These are phyloP conservation scores for Aspergillus carbonarius DNA, from an alignment of 2,329 filamentous ascomycete genomes.

Conservation along the genomic window DNA sequence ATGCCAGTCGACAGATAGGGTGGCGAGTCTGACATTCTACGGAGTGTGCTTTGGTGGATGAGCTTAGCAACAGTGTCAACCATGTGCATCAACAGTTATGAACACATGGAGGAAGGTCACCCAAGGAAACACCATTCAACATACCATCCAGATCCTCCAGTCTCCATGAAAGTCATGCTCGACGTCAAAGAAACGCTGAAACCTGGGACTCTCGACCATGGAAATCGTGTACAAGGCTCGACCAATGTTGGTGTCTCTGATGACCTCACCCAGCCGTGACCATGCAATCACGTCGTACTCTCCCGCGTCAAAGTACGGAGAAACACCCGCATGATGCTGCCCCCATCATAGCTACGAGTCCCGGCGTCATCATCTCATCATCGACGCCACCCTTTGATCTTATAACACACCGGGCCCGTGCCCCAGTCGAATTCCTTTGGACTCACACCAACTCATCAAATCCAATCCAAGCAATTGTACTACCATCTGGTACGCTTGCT, in stretches of 20 bases:
- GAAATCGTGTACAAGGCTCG: not conserved
- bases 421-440: not conserved
- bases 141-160: too few relatives aligned
- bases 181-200: too few relatives aligned
- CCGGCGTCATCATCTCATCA: conserved; percentile 34
- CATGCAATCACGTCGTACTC: not conserved
- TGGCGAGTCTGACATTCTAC: too few relatives aligned
- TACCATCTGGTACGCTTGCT: conserved; percentile 9
- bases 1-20: too few relatives aligned
- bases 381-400: conserved; percentile 23
- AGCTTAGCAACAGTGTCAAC: too few relatives aligned
- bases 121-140: too few relatives aligned
- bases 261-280: not conserved
- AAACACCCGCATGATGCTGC: not conserved
- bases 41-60: too few relatives aligned
- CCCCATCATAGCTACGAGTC: conserved; percentile 7
- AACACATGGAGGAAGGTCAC: too few relatives aligned
- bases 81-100: too few relatives aligned
- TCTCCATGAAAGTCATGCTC: too few relatives aligned
- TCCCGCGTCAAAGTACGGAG: not conserved
- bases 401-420: conserved; percentile 2
- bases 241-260: not conserved
- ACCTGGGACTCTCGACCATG: too few relatives aligned
- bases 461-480: not conserved
- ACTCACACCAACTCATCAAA: not conserved